Percentiles rank a stretch among this genome's conserved stretches.
phyloP scores from a whole-genome alignment of 2,329 filamentous ascomycete species.

The Leptodontidium sp. region DNA sequence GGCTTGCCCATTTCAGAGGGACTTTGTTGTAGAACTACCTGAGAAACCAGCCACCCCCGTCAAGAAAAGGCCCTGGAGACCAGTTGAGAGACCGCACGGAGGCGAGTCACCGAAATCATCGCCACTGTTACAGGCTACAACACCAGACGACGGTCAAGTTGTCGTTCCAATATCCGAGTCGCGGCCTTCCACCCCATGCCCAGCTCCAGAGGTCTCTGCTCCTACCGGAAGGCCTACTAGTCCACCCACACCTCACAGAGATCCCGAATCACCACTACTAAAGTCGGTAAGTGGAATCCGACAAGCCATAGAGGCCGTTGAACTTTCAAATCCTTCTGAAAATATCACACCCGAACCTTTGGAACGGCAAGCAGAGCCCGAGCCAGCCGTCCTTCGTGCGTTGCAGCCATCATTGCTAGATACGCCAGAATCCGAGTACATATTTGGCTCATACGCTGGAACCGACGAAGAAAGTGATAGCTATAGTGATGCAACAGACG shows the following conservation, averaged over 20 bases:
- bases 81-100: constrained; percentile 48
- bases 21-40: constrained; percentile 78
- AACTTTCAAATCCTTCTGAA: neutral
- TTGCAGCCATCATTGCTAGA: constrained; percentile 30
- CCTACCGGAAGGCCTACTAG: neutral
- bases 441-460: constrained; percentile 15
- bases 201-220: constrained; percentile 2
- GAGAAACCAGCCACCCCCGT: constrained; percentile 70
- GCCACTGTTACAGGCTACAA: constrained; percentile 2
- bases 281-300: neutral
- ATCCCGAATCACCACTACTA: constrained; percentile 2
- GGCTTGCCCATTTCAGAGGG: constrained; percentile 81
- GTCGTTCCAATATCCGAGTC: neutral
- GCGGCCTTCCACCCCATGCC: constrained; percentile 18
- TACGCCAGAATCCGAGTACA: constrained; percentile 16
- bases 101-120: constrained; percentile 26
- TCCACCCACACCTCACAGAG: constrained; percentile 17
- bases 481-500: constrained; percentile 43
- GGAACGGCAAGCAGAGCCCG: neutral
- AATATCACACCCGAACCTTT: neutral
- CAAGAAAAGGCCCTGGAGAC: constrained; percentile 74
- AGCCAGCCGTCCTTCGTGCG: neutral
- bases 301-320: constrained; percentile 2
- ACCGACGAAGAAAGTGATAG: constrained; percentile 37
- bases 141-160: neutral